Evolutionary conservation across 345 rosid genomes (phyloP).

Genomic region (Physaria fendleri): DNA sequence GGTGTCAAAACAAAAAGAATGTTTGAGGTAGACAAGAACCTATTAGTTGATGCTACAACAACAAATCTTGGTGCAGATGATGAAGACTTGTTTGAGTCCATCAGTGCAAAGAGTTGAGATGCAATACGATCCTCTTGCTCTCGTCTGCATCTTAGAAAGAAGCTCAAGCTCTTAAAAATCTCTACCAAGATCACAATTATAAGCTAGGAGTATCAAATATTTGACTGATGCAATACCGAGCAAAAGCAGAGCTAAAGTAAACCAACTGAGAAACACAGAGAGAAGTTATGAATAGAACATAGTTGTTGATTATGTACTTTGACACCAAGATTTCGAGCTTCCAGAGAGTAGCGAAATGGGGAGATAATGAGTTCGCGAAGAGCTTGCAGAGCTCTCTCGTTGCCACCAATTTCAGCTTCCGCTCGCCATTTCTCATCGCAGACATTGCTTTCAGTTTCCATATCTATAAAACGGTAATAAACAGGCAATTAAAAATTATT

Average conservation of each 20-base stretch:
- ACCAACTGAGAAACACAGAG: neutral
- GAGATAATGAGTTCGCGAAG: slow-evolving; percentile 75
- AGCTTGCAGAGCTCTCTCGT: slow-evolving; percentile 65
- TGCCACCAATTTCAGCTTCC: slow-evolving; percentile 78
- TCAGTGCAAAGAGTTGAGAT: slow-evolving; percentile 64
- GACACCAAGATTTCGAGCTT: slow-evolving; percentile 78
- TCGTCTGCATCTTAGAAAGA: slow-evolving; percentile 43
- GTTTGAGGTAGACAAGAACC: slow-evolving; percentile 39
- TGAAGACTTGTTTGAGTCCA: slow-evolving; percentile 66
- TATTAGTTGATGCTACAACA: slow-evolving; percentile 85
- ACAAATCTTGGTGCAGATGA: slow-evolving; percentile 42
- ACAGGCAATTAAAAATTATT: no score
- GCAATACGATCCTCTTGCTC: slow-evolving; percentile 76
- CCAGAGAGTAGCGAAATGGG: slow-evolving; percentile 58
- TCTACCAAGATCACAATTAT: neutral
- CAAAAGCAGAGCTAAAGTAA: neutral
- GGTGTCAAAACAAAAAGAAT: neutral
- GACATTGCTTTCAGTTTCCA: slow-evolving; percentile 18
- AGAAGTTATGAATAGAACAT: neutral
- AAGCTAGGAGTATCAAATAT: neutral
- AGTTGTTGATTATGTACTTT: slow-evolving; percentile 34
- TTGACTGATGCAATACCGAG: slow-evolving; percentile 38
- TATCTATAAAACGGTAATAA: no score
- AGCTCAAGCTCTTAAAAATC: neutral
- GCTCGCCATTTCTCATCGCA: slow-evolving; percentile 42